These are phyloP conservation scores for Alternaria ventricosa DNA, from an alignment of 2,329 filamentous ascomycete species.

Conservation along the genomic window DNA sequence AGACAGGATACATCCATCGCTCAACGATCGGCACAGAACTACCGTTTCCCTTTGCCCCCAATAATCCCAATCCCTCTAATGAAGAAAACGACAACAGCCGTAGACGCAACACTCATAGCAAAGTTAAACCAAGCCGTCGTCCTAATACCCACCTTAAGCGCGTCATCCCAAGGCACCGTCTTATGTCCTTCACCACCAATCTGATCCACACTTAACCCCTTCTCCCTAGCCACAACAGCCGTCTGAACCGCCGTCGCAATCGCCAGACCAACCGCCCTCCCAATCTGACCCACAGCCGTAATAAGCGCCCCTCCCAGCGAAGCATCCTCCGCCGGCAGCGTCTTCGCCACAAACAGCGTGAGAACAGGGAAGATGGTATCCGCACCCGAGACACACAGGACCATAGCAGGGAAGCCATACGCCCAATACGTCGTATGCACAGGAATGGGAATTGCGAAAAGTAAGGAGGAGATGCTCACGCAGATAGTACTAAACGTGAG, in stretches of 20 bases:
- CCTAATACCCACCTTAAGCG: conserved; percentile 48
- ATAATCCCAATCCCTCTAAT: conserved; percentile 29
- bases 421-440: conserved; percentile 69
- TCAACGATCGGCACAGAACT: background rate
- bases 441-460: conserved; percentile 70
- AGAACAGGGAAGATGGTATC: conserved; percentile 72
- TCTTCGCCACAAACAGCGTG: conserved; percentile 69
- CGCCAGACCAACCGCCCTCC: conserved; percentile 69
- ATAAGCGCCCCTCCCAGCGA: conserved; percentile 72
- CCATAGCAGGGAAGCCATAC: conserved; percentile 70
- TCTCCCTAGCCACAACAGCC: conserved; percentile 52
- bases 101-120: conserved; percentile 43
- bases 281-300: conserved; percentile 70
- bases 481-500: conserved; percentile 64
- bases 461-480: conserved; percentile 62
- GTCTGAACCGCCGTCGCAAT: conserved; percentile 70
- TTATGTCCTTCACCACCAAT: conserved; percentile 32
- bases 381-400: conserved; percentile 68
- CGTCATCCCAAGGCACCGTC: conserved; percentile 28
- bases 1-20: no score
- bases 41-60: background rate
- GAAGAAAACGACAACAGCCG: conserved; percentile 42
- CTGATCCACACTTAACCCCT: conserved; percentile 33
- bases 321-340: conserved; percentile 68
- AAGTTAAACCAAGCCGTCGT: conserved; percentile 52